Percentiles rank a stretch among this genome's conserved stretches.
Conservation (phyloP, 129 eudicot species). For the Flaveria sonorensis region DNA sequence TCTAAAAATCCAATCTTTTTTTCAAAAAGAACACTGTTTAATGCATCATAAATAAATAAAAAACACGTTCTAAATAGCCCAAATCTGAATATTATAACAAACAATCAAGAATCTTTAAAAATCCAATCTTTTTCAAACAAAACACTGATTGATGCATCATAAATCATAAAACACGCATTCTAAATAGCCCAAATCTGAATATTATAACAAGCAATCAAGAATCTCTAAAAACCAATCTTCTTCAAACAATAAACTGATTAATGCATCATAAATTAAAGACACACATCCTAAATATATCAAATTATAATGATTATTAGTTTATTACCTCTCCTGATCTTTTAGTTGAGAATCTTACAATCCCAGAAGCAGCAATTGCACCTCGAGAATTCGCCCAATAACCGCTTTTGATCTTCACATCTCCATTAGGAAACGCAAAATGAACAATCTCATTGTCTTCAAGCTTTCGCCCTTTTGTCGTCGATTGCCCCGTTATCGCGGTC, state of each 20-base stretch:
- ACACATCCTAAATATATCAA: background rate
- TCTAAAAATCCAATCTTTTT: background rate
- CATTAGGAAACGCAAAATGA: conserved; percentile 58
- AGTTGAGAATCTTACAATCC: conserved; percentile 70
- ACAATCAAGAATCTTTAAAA: background rate
- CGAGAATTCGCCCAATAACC: conserved; percentile 31
- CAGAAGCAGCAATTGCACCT: conserved; percentile 49
- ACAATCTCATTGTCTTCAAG: conserved; percentile 84
- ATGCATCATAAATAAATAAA: background rate
- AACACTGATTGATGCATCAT: background rate
- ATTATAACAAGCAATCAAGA: background rate
- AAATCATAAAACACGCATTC: background rate
- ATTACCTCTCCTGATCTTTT: conserved; percentile 76
- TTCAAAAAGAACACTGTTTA: background rate
- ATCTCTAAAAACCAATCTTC: background rate
- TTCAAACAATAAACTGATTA: background rate
- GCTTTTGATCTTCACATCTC: conserved; percentile 17
- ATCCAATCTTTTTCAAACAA: background rate
- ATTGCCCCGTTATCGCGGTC: conserved; percentile 52
- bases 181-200: background rate
- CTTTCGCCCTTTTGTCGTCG: conserved; percentile 74
- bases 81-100: background rate
- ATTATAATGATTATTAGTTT: background rate
- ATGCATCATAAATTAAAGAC: background rate
- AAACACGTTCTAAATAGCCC: background rate